These are phyloP conservation scores for Bassia scoparia DNA, from an alignment of 148 eudicot species.

Conservation along the genomic window DNA sequence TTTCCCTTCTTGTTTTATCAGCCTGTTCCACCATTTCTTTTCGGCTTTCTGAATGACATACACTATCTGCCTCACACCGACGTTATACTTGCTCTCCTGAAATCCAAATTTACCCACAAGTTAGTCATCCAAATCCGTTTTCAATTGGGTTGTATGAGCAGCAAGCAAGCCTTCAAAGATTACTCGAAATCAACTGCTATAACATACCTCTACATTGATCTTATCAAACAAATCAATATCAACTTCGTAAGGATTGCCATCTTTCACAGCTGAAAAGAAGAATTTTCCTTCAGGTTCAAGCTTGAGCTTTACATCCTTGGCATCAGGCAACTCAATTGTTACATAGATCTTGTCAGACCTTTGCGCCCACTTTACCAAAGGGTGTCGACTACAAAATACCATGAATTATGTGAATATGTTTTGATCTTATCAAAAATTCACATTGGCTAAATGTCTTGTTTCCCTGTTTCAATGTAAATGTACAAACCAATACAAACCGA, in stretches of 20 bases:
- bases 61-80: slow-evolving; percentile 52
- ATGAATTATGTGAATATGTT: not conserved
- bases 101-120: not conserved
- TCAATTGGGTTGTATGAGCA: not conserved
- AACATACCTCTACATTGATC: slow-evolving; percentile 55
- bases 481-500: too few relatives aligned
- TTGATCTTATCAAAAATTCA: not conserved
- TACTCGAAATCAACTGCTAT: too few relatives aligned
- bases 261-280: slow-evolving; percentile 56
- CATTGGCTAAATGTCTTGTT: too few relatives aligned
- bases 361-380: slow-evolving; percentile 73
- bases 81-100: slow-evolving; percentile 63
- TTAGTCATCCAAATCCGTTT: not conserved
- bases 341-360: slow-evolving; percentile 58
- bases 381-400: slow-evolving; percentile 56
- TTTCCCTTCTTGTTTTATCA: slow-evolving; percentile 64
- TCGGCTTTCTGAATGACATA: slow-evolving; percentile 63
- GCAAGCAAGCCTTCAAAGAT: not conserved
- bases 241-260: slow-evolving; percentile 50
- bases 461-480: too few relatives aligned
- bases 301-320: slow-evolving; percentile 69
- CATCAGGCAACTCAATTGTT: slow-evolving; percentile 76
- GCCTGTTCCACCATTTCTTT: slow-evolving; percentile 73
- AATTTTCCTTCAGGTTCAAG: slow-evolving; percentile 77
- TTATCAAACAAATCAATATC: slow-evolving; percentile 60